phyloP scores from a whole-genome alignment of 2,329 filamentous ascomycete species.

The Colletotrichum zoysiae region DNA sequence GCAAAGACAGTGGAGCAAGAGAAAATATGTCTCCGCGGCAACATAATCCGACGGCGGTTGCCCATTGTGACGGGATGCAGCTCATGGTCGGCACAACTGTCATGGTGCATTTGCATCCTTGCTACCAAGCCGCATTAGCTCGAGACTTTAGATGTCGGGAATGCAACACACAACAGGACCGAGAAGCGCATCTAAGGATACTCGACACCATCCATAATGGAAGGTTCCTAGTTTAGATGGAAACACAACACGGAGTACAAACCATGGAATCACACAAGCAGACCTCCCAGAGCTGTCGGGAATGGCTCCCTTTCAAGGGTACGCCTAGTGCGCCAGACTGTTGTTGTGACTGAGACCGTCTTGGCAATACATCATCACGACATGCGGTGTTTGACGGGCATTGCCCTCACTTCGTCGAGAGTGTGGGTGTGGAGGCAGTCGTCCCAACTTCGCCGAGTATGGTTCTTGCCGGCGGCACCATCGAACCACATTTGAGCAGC shows the following conservation, averaged over 20 bases:
- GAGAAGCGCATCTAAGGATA: background rate
- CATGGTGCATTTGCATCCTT: constrained; percentile 18
- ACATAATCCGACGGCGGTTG: constrained; percentile 16
- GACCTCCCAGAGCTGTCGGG: too few relatives aligned
- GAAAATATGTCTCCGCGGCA: constrained; percentile 16
- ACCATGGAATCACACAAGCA: background rate
- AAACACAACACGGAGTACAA: background rate
- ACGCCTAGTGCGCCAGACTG: too few relatives aligned
- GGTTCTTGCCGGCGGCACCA: constrained; percentile 17
- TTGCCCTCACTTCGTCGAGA: constrained; percentile 27
- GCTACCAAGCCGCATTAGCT: constrained; percentile 22
- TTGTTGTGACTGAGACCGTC: too few relatives aligned
- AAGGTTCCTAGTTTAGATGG: background rate
- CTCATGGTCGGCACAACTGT: constrained; percentile 20
- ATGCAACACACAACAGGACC: background rate
- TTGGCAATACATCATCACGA: background rate
- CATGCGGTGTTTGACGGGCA: constrained; percentile 36
- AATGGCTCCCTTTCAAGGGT: too few relatives aligned
- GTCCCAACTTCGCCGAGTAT: constrained; percentile 34
- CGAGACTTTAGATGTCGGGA: constrained; percentile 3
- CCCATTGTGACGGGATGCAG: constrained; percentile 31
- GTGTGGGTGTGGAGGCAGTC: constrained; percentile 39
- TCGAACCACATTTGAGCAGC: constrained; percentile 27
- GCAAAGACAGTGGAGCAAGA: background rate
- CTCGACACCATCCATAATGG: background rate